These are phyloP conservation scores for Ilex asprella DNA, from an alignment of 257 asterid species.

Conservation along the genomic window DNA sequence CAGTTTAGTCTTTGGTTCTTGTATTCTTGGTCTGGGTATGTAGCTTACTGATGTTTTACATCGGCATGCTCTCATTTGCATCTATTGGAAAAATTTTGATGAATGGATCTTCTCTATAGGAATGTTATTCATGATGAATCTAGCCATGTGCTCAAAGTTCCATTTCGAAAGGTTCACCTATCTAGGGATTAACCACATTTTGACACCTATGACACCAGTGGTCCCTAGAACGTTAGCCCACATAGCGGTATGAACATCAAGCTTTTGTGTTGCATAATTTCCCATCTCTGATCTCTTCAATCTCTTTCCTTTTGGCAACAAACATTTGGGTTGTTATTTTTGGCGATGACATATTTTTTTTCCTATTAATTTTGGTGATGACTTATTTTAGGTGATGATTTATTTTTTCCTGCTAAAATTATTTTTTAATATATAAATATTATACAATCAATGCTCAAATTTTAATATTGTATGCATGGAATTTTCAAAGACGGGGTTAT, in stretches of 20 bases:
- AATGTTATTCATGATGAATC: neutral
- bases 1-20: conserved; percentile 32
- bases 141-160: neutral
- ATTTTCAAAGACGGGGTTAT: too few relatives aligned
- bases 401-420: neutral
- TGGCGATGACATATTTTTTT: neutral
- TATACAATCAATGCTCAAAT: too few relatives aligned
- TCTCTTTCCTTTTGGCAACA: neutral
- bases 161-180: neutral
- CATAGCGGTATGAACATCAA: conserved; percentile 36
- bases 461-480: too few relatives aligned
- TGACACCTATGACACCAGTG: conserved; percentile 1
- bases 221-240: conserved; percentile 63
- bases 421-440: too few relatives aligned
- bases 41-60: conserved; percentile 1
- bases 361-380: neutral
- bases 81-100: neutral
- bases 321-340: neutral
- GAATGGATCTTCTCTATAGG: neutral
- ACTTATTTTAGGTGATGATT: neutral
- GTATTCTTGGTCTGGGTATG: too few relatives aligned
- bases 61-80: too few relatives aligned
- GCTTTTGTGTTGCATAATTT: neutral
- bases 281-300: neutral
- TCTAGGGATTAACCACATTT: neutral